Conservation (phyloP, 1,139 yeast species). For the Eremothecium coryli region DNA sequence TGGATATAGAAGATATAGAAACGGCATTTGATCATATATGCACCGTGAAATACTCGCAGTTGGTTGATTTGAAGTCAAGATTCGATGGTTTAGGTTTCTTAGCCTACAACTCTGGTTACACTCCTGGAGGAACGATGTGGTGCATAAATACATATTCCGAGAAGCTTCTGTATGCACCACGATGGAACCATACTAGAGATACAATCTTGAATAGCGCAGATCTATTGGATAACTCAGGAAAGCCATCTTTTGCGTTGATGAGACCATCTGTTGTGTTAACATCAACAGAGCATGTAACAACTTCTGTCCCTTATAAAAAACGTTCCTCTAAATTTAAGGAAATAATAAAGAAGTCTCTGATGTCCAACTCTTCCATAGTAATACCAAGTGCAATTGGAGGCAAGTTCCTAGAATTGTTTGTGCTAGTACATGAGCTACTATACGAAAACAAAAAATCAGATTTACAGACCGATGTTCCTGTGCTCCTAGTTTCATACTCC, state of each 20-base stretch:
- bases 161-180: slow-evolving; percentile 75
- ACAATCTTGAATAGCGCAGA: slow-evolving; percentile 77
- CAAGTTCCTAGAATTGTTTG: slow-evolving; percentile 70
- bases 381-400: slow-evolving; percentile 82
- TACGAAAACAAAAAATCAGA: slow-evolving; percentile 22
- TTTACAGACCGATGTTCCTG: slow-evolving; percentile 41
- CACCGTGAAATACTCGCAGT: slow-evolving; percentile 71
- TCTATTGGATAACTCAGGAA: slow-evolving; percentile 43
- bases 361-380: slow-evolving; percentile 59
- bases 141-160: slow-evolving; percentile 64
- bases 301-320: slow-evolving; percentile 53
- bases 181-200: slow-evolving; percentile 93
- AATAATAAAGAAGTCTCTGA: slow-evolving; percentile 47
- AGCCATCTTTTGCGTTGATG: slow-evolving; percentile 53
- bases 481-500: slow-evolving; percentile 65
- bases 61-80: slow-evolving; percentile 45
- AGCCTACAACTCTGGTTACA: slow-evolving; percentile 86
- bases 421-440: slow-evolving; percentile 48
- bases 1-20: slow-evolving; percentile 72
- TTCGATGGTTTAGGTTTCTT: slow-evolving; percentile 61
- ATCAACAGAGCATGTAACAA: slow-evolving; percentile 50
- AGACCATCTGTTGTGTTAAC: slow-evolving; percentile 84
- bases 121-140: slow-evolving; percentile 86
- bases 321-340: slow-evolving; percentile 58
- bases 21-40: slow-evolving; percentile 62